Base-by-base conservation (phyloP, 2,329 filamentous ascomycete species). In the Venturia effusa region DNA sequence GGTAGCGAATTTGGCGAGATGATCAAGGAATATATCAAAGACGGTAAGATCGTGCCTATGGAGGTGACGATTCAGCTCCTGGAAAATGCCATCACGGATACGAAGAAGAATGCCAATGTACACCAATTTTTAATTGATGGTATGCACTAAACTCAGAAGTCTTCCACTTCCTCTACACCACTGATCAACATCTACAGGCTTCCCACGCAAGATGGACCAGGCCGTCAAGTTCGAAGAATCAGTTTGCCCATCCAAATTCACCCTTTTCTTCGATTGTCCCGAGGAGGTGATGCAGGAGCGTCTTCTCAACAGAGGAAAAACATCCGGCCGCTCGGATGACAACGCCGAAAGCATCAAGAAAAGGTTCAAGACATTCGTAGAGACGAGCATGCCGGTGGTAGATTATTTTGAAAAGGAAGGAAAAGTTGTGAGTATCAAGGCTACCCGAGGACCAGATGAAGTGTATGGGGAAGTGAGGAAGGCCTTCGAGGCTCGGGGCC, bases 11-110 rank as follows among this genome's bases (percentile, higher is more conserved):
- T 96, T 75, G 94, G 94, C 74, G 85, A 92, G 68, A 83, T 97
- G 78, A 99, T 99, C 83, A 88, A 88, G 74, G 84, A 88, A 70
- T 92, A 94, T 80, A 99, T 99, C 81, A 90, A 88, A 73, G 88
- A 99, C 74, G 94, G 94, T 66, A 86, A 86, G 70, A 99, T 99
- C 75, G 94, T 99, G 67, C 94, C 94, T n/a, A 96, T 96, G 90
- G 93, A 97, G 76, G 92, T 97, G 61, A 99, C 94, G 5, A 88
- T 99, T 66, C 88, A 92, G 71, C 79, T 99, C 41, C 84, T 99
- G 54, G 92, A 97, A 78, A 96, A 96, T 76, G 91, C 92, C 65
- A 97, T 99, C 90, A 82, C 81, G 64, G 85, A 83, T 10, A 81
- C 84, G 15, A 84, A 96, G 62, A 72, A 80, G 64, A 77, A 81